A percentile compares a stretch with the other conserved stretches of the same genome.
Evolutionary conservation across 139 green algal species (phyloP).

Genomic region (Mychonastes homosphaera): DNA sequence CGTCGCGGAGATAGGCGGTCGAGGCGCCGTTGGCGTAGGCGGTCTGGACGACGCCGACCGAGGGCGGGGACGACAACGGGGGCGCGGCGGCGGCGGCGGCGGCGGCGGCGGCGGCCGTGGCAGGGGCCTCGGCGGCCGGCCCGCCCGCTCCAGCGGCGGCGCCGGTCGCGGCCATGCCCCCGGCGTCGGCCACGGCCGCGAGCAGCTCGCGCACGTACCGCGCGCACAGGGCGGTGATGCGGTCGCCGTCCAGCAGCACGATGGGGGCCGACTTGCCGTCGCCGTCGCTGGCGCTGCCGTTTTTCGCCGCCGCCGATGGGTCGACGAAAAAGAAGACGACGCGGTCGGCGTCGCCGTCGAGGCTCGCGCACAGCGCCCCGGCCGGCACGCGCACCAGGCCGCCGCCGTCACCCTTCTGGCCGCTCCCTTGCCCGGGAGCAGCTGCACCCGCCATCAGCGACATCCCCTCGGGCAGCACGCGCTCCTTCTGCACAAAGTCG

Average conservation of each 20-base stretch:
- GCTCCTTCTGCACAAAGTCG: slow-evolving; percentile 93
- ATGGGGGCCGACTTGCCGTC: slow-evolving; percentile 9
- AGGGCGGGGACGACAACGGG: neutral
- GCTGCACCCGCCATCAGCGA: slow-evolving; percentile 25
- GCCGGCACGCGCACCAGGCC: slow-evolving; percentile 4
- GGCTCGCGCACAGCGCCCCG: slow-evolving; percentile 26
- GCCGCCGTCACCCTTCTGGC: neutral
- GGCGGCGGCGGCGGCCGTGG: too few relatives aligned
- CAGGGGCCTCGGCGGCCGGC: too few relatives aligned
- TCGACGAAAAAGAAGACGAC: slow-evolving; percentile 77
- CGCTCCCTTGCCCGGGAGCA: neutral
- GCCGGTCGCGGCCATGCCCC: too few relatives aligned
- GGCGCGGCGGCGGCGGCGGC: neutral
- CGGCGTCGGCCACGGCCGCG: slow-evolving; percentile 18
- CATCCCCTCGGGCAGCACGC: slow-evolving; percentile 13
- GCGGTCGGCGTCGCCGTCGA: slow-evolving; percentile 94
- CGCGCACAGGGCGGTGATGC: slow-evolving; percentile 76
- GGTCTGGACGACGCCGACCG: slow-evolving; percentile 91
- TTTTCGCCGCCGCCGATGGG: neutral
- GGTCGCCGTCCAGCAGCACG: slow-evolving; percentile 87
- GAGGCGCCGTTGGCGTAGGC: slow-evolving; percentile 94
- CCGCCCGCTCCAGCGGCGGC: too few relatives aligned
- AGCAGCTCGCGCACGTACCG: slow-evolving; percentile 51
- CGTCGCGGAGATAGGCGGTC: slow-evolving; percentile 53
- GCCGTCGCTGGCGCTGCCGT: neutral